phyloP scores from a whole-genome alignment of 2,329 filamentous ascomycete genomes.

The Didymella lethalis region DNA sequence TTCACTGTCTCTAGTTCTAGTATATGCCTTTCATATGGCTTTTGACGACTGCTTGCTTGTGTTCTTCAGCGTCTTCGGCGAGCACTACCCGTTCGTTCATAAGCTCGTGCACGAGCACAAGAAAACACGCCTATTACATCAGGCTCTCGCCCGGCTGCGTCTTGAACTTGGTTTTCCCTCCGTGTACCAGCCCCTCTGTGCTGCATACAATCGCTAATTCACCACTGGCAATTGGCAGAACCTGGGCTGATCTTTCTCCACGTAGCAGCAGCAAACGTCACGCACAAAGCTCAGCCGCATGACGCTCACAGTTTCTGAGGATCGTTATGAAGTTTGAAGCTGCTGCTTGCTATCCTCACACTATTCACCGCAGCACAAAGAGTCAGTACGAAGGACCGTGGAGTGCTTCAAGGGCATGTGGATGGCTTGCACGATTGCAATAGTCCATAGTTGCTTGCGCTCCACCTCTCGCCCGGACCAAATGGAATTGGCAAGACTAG shows the following conservation, averaged over 20 bases:
- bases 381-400: no score
- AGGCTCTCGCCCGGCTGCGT: constrained; percentile 41
- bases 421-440: constrained; percentile 1
- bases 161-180: constrained; percentile 39
- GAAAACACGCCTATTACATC: constrained; percentile 34
- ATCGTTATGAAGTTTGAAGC: no score
- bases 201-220: constrained; percentile 37
- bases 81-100: constrained; percentile 26
- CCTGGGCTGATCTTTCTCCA: constrained; percentile 23
- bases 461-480: constrained; percentile 3
- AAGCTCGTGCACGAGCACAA: constrained; percentile 43
- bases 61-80: constrained; percentile 24
- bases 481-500: constrained; percentile 14
- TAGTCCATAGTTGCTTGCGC: neutral
- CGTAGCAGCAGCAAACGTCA: constrained; percentile 25
- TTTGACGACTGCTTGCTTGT: constrained; percentile 3
- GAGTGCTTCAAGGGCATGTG: no score
- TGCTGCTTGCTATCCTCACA: no score
- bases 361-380: no score
- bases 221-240: constrained; percentile 35
- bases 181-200: constrained; percentile 47
- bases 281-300: neutral
- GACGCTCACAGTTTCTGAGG: no score
- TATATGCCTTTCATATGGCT: neutral
- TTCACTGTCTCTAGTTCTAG: neutral